Percentiles rank a stretch among this genome's conserved stretches.
Conservation (phyloP, 306 rosid species). For the Geum urbanum region DNA sequence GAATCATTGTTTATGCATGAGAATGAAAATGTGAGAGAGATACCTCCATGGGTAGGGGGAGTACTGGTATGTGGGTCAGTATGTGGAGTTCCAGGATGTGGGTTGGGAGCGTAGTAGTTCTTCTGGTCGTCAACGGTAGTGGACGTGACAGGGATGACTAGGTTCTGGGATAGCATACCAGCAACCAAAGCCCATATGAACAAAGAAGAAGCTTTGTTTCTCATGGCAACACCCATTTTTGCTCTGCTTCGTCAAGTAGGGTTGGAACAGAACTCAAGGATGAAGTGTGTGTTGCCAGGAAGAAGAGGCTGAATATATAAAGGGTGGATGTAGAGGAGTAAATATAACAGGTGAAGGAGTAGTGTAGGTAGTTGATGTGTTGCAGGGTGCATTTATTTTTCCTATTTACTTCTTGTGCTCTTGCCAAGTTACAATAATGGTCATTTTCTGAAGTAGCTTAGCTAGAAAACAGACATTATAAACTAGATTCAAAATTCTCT, state of each 20-base stretch:
- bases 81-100: conserved; percentile 51
- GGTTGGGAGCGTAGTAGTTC: conserved; percentile 58
- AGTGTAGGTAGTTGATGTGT: conserved; percentile 60
- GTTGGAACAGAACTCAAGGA: conserved; percentile 17
- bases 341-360: conserved; percentile 71
- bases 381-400: conserved; percentile 73
- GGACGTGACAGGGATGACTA: conserved; percentile 49
- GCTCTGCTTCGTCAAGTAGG: conserved; percentile 1
- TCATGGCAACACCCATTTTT: conserved; percentile 35
- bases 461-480: conserved; percentile 3
- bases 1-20: not conserved
- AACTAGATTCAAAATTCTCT: not conserved
- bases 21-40: conserved; percentile 23
- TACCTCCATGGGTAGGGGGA: conserved; percentile 58
- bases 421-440: conserved; percentile 21
- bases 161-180: conserved; percentile 55
- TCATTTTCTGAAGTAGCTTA: conserved; percentile 7
- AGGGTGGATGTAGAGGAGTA: conserved; percentile 43
- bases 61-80: conserved; percentile 54
- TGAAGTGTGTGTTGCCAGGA: conserved; percentile 29
- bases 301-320: conserved; percentile 36
- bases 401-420: conserved; percentile 33
- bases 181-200: conserved; percentile 39
- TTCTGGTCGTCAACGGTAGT: conserved; percentile 59
- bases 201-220: conserved; percentile 36